A percentile compares a stretch with the other conserved stretches of the same genome.
Evolutionary conservation across 768 basidiomycete species (phyloP).

Genomic region (Leccinum pellstonianum): DNA sequence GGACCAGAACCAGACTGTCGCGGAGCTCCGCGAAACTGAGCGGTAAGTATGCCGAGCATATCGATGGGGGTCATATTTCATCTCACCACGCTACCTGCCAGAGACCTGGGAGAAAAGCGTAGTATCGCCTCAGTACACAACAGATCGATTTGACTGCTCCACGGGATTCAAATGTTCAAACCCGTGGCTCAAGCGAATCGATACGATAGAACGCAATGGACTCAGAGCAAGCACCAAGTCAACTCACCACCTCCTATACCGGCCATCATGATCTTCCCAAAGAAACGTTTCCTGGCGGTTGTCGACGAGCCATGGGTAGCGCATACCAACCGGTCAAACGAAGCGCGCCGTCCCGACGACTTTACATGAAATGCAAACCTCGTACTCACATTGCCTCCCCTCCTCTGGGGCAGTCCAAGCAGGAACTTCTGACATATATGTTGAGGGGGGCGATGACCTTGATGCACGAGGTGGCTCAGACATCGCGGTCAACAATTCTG

Average conservation of each 20-base stretch:
- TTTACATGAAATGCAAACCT: constrained; percentile 68
- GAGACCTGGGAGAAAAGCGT: constrained; percentile 17
- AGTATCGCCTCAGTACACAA: constrained; percentile 11
- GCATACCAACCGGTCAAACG: constrained; percentile 66
- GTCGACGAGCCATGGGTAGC: constrained; percentile 58
- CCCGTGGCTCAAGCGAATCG: neutral
- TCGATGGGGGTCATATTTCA: too few relatives aligned
- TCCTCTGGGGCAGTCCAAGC: neutral
- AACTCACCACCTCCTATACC: constrained; percentile 61
- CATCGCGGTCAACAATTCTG: neutral
- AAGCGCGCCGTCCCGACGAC: constrained; percentile 65
- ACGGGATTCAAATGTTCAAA: neutral
- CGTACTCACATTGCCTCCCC: constrained; percentile 18
- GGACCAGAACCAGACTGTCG: neutral
- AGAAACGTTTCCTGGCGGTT: constrained; percentile 56
- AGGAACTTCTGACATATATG: neutral
- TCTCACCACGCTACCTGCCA: neutral
- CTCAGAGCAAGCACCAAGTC: neutral
- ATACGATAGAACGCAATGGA: neutral
- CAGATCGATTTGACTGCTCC: too few relatives aligned
- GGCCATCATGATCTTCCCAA: constrained; percentile 56
- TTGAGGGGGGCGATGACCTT: neutral
- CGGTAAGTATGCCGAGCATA: too few relatives aligned
- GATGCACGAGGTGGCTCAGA: constrained; percentile 17
- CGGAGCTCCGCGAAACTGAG: too few relatives aligned